phyloP scores from a whole-genome alignment of 345 rosid species.

The Arabidopsis arenosa region DNA sequence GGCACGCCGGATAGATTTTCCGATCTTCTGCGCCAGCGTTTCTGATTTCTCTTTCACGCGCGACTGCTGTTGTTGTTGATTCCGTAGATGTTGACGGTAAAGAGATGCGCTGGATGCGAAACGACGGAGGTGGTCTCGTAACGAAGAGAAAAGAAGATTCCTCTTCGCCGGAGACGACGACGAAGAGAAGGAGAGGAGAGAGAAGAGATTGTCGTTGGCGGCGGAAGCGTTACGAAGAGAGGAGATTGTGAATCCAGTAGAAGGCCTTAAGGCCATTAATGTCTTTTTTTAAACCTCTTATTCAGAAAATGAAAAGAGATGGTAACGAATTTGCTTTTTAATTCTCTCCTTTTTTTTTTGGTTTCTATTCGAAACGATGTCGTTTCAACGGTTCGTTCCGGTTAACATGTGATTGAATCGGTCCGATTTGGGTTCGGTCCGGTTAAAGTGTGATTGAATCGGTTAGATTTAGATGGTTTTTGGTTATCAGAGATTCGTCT shows the following conservation, averaged over 20 bases:
- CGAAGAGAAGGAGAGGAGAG: conserved; percentile 31
- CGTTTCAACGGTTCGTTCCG: background rate
- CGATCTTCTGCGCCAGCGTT: conserved; percentile 98
- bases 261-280: conserved; percentile 85
- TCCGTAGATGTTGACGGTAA: conserved; percentile 42
- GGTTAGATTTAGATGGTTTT: background rate
- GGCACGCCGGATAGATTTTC: conserved; percentile 85
- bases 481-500: background rate
- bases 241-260: conserved; percentile 49
- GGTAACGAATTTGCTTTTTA: conserved; percentile 31
- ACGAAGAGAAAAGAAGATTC: conserved; percentile 24
- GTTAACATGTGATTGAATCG: background rate
- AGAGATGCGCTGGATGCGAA: conserved; percentile 50
- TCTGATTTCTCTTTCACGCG: conserved; percentile 50
- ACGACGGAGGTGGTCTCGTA: conserved; percentile 37
- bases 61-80: conserved; percentile 13
- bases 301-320: conserved; percentile 15
- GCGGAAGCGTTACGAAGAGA: conserved; percentile 47
- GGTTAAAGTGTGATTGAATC: background rate
- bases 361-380: background rate
- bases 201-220: conserved; percentile 32
- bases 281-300: conserved; percentile 15
- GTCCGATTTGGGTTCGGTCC: background rate
- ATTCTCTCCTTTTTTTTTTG: background rate
- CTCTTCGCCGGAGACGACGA: conserved; percentile 35